These are phyloP conservation scores for Dothiorella sarmentorum DNA, from an alignment of 2,329 filamentous ascomycete genomes.

Conservation along the genomic window DNA sequence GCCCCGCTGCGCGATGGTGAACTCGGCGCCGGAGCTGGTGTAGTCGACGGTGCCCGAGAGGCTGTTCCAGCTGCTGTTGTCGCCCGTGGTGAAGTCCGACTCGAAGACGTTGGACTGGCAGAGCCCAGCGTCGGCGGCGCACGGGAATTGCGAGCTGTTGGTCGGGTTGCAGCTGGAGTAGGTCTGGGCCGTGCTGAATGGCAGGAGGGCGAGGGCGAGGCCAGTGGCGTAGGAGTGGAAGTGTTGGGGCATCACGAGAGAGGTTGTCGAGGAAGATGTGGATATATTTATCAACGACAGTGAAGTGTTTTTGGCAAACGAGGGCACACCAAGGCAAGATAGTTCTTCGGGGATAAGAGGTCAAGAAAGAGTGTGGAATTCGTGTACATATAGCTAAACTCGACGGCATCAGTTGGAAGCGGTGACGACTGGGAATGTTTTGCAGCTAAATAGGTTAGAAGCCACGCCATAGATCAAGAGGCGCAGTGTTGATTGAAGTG, in stretches of 20 bases:
- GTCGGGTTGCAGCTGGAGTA: constrained; percentile 43
- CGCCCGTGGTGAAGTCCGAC: constrained; percentile 47
- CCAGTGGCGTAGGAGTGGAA: not conserved
- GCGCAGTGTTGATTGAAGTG: not conserved
- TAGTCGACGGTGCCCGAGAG: constrained; percentile 61
- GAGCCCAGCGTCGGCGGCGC: constrained; percentile 31
- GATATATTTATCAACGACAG: not conserved
- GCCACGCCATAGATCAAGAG: not conserved
- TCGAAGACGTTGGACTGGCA: constrained; percentile 46
- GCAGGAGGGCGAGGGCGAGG: constrained; percentile 26
- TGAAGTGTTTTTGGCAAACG: not conserved
- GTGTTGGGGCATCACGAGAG: too few relatives aligned
- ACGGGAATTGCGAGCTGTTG: constrained; percentile 39
- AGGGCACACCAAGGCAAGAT: not conserved
- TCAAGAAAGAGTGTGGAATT: not conserved
- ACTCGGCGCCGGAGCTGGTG: constrained; percentile 59
- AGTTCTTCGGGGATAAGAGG: not conserved
- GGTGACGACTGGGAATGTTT: constrained; percentile 1
- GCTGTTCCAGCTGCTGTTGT: constrained; percentile 56
- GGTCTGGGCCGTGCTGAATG: constrained; percentile 38
- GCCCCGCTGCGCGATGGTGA: constrained; percentile 64
- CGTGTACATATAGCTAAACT: not conserved
- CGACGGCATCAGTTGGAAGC: too few relatives aligned
- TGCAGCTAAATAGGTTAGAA: not conserved
- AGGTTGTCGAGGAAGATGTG: not conserved